Conservation (phyloP, 192 early-diverging fungal species). For the Coemansia sp. region DNA sequence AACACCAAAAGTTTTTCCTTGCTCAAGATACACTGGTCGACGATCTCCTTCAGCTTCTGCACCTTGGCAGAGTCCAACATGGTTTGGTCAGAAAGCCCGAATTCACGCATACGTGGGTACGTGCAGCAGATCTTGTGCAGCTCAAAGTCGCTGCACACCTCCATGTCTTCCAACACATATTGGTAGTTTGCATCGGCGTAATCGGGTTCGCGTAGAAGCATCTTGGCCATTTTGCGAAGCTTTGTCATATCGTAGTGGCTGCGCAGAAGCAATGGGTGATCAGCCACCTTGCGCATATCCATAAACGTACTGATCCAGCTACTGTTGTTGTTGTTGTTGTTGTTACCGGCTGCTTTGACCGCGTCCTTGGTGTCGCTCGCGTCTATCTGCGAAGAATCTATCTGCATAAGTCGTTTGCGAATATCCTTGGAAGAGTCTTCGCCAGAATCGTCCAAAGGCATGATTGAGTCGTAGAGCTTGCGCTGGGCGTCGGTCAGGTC, state of each 20-base stretch:
- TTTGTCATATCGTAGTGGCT: conserved; percentile 60
- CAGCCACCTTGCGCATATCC: conserved; percentile 82
- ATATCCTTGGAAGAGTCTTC: conserved; percentile 14
- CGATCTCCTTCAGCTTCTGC: conserved; percentile 56
- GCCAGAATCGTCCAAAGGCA: conserved; percentile 18
- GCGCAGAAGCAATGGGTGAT: conserved; percentile 82
- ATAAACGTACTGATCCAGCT: conserved; percentile 67
- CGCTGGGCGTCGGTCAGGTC: conserved; percentile 57
- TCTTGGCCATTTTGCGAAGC: conserved; percentile 68
- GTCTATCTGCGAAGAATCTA: conserved; percentile 28
- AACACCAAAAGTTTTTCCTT: conserved; percentile 72
- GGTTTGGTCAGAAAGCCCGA: conserved; percentile 54
- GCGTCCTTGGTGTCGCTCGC: conserved; percentile 8
- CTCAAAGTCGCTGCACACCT: conserved; percentile 85
- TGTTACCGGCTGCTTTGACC: not conserved
- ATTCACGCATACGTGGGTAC: conserved; percentile 42
- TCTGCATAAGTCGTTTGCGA: conserved; percentile 17
- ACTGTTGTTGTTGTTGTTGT: conserved; percentile 13
- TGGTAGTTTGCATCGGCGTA: conserved; percentile 74
- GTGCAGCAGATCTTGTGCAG: conserved; percentile 66
- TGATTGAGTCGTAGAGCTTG: conserved; percentile 58
- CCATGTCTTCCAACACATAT: conserved; percentile 86
- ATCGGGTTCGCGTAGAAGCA: conserved; percentile 68
- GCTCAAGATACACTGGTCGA: conserved; percentile 49
- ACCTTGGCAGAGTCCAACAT: conserved; percentile 84